Percentiles rank a stretch among this genome's conserved stretches.
Conservation (phyloP, 1,139 yeast species). For the Protomyces inundatus region DNA sequence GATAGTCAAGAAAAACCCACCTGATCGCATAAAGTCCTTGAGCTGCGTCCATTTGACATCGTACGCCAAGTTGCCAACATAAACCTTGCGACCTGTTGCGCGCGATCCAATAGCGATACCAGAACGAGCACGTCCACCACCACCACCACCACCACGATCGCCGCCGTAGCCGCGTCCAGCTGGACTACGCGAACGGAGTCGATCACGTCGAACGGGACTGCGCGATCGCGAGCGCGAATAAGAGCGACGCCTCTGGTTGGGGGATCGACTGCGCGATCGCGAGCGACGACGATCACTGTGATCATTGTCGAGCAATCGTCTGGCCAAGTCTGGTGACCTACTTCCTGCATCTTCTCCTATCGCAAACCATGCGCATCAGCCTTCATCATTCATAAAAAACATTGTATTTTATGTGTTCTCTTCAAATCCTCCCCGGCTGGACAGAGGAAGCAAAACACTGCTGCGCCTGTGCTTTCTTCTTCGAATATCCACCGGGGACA, state of each 20-base stretch:
- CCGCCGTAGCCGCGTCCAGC: constrained; percentile 7
- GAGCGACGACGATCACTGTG: constrained; percentile 4
- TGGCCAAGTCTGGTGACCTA: background rate
- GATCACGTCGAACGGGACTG: constrained; percentile 6
- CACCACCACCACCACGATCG: background rate
- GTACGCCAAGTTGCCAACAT: constrained; percentile 59
- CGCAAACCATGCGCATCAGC: background rate
- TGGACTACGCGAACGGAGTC: constrained; percentile 16
- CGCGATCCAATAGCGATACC: constrained; percentile 10
- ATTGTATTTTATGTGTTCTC: background rate
- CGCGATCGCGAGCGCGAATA: constrained; percentile 20
- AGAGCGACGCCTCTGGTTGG: constrained; percentile 4
- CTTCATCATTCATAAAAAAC: background rate
- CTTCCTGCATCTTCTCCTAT: background rate
- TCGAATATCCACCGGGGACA: background rate
- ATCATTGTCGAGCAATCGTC: background rate
- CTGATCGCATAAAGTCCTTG: constrained; percentile 58
- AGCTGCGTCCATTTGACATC: constrained; percentile 57
- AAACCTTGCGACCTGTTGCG: constrained; percentile 42
- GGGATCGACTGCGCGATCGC: constrained; percentile 10
- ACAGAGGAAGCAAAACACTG: too few species aligned
- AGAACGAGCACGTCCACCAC: background rate
- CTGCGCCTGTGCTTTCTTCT: too few species aligned
- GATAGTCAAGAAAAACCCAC: constrained; percentile 30
- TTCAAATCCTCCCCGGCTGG: too few species aligned